Base-by-base conservation (phyloP, 768 basidiomycete genomes). In the Suillus clintonianus region DNA sequence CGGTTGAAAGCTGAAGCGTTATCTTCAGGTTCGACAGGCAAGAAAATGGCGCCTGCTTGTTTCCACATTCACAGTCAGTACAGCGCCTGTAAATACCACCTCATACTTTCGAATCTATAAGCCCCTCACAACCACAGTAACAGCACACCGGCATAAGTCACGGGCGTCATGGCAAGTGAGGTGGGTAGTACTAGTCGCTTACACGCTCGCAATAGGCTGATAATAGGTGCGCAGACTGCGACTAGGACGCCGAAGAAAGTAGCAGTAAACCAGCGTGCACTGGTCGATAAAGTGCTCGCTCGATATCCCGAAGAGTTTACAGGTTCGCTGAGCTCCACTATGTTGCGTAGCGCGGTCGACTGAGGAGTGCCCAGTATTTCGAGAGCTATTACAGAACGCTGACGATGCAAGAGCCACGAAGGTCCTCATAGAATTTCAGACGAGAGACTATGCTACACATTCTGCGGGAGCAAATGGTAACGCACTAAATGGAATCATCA, bases 381-480 rank as follows among this genome's bases (percentile, higher is more conserved):
- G 86, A 58, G 86, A 86, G 67, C 74, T 87, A 22, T 70, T 86
- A 14, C 85, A 86, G 69, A 87, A 87, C 70, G 83, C 85, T 17
- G 84, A 85, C 64, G 84, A 86, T 72, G 84, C 79, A 0, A 76
- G 72, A 4, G 74, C 80, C 1, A 72, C 60, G 22, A 64, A 54
- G 0, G 73, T 81, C 10, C 72, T 81, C 62, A 68, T 83, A 5
- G 74, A 75, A 39, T 82, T 82, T 62, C 68, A 74, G 50, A 79
- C 77, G 1, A 47, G 61, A 36, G 61, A 59, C 47, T 67, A 39
- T 37, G 37, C 67, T 36, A 50, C 67, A 13, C 42, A 56, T 42
- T 43, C 48, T 41, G 32, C 55, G 53, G 41, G 24, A 50, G 60
- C 37, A 36, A 37, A 30, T n/a, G 53, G 48, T 27, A 64, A 50